Evolutionary conservation across 129 eudicot species (phyloP).

Genomic region (Saposhnikovia divaricata): DNA sequence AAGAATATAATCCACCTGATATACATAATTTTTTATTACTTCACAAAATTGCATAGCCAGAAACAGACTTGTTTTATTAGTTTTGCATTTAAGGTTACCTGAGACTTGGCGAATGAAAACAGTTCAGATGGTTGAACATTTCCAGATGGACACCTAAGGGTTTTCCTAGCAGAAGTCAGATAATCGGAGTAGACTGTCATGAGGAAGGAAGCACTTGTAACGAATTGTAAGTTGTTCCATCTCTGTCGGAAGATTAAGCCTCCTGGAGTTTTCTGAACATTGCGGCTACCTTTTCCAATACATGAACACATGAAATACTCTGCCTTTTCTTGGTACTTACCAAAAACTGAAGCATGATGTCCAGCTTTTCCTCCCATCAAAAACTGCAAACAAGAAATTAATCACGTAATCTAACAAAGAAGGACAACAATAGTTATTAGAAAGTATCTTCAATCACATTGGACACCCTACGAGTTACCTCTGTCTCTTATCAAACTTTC

Average conservation of each 20-base stretch:
- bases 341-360: constrained; percentile 43
- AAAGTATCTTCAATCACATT: background rate
- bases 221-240: constrained; percentile 97
- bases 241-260: constrained; percentile 81
- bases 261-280: constrained; percentile 85
- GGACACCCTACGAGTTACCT: background rate
- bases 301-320: constrained; percentile 92
- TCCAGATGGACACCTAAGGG: constrained; percentile 55
- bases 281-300: constrained; percentile 65
- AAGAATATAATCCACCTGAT: constrained; percentile 84
- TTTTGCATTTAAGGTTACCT: constrained; percentile 30
- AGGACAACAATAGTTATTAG: background rate
- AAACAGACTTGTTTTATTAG: background rate
- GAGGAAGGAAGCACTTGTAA: constrained; percentile 91
- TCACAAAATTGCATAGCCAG: background rate
- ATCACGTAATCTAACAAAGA: background rate
- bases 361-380: constrained; percentile 82
- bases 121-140: constrained; percentile 63
- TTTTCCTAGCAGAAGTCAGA: constrained; percentile 60
- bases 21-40: background rate
- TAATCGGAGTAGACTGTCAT: constrained; percentile 81
- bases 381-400: constrained; percentile 43
- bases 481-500: background rate
- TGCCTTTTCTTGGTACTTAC: constrained; percentile 69
- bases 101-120: constrained; percentile 70